Evolutionary conservation across 495 filamentous ascomycete species (phyloP), one percentile per base, ranked within the genome.

Genomic region (Penicillium robsamsonii): DNA sequence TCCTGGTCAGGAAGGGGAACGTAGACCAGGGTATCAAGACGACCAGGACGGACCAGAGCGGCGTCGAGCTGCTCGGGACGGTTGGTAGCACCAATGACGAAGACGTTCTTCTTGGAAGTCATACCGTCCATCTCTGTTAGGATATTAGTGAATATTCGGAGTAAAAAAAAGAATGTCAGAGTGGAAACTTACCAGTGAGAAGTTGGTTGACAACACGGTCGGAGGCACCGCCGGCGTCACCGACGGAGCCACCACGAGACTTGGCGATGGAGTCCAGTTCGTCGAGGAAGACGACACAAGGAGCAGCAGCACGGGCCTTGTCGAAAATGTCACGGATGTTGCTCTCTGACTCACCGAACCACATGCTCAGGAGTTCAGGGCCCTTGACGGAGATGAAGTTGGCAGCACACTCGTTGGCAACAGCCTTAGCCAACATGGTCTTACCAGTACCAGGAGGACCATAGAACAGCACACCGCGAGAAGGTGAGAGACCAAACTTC

Each of bases 21-120:
- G 70, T 98, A 98, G 73, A 98, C 93, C 55, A 97, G 84, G 45
- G 94, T 96, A 72, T 98, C 94, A 22, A 98, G 87, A 92, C 94
- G 94, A 59, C 94, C 94, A 41, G 94, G 94, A 80, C 94, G 92
- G 81, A 94, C 96, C 63, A 98, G 84, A 56, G 94, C 94, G 69
- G 92, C 92, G 76, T 98, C 94, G 45, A 98, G 85, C 78, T 97
- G 94, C 80, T 98, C 94, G 40, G 94, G 94, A 78, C 94, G 85
- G 80, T 98, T 98, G 69, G 94, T 98, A 31, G 94, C 94, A 74
- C 94, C 94, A 65, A 98, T 98, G 63, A 98, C 94, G 79, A 98
- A 98, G 64, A 98, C 94, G 75, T 98, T 98, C 89, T 98, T 98
- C 90, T 98, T 98, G 8, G 93, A 96, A 46, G 95, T 97, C 92